A percentile compares a stretch with the other conserved stretches of the same genome.
Evolutionary conservation across 345 rosid species (phyloP).

Genomic region (Stellera chamaejasme): DNA sequence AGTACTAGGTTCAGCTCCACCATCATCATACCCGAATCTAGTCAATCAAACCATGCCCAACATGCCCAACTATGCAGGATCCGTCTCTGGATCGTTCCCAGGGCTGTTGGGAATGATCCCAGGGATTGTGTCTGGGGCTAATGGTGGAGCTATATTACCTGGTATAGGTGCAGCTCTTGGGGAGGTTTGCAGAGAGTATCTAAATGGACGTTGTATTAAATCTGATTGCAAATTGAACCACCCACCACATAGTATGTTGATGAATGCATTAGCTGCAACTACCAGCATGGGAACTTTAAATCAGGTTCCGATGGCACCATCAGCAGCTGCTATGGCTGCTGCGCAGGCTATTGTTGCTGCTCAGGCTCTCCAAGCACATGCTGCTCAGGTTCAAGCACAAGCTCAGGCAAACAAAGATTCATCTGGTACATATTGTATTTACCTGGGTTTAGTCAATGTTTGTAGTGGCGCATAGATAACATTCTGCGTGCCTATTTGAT

Average conservation of each 20-base stretch:
- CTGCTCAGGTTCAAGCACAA: constrained; percentile 92
- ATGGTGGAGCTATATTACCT: constrained; percentile 93
- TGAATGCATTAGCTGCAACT: constrained; percentile 96
- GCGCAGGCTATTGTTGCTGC: constrained; percentile 99
- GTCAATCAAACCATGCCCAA: constrained; percentile 97
- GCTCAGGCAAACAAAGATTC: constrained; percentile 55
- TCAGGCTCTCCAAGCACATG: constrained; percentile 99
- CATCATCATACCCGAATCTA: constrained; percentile 63
- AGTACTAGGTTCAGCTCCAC: constrained; percentile 64
- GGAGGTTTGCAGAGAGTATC: constrained; percentile 93
- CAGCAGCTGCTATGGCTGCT: constrained; percentile 99
- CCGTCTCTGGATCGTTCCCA: constrained; percentile 92
- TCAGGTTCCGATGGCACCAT: constrained; percentile 98
- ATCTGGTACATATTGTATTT: constrained; percentile 37
- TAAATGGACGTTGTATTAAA: constrained; percentile 72
- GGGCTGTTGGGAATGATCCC: constrained; percentile 94
- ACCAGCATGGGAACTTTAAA: constrained; percentile 81
- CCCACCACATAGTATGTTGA: constrained; percentile 84
- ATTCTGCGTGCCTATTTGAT: background rate
- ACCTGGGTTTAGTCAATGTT: background rate
- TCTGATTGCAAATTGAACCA: constrained; percentile 83
- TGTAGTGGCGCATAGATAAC: background rate
- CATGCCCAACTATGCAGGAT: constrained; percentile 97
- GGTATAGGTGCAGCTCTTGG: constrained; percentile 96
- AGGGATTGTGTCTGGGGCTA: constrained; percentile 79